phyloP scores from a whole-genome alignment of 2,329 filamentous ascomycete genomes.

The Fusarium musae region DNA sequence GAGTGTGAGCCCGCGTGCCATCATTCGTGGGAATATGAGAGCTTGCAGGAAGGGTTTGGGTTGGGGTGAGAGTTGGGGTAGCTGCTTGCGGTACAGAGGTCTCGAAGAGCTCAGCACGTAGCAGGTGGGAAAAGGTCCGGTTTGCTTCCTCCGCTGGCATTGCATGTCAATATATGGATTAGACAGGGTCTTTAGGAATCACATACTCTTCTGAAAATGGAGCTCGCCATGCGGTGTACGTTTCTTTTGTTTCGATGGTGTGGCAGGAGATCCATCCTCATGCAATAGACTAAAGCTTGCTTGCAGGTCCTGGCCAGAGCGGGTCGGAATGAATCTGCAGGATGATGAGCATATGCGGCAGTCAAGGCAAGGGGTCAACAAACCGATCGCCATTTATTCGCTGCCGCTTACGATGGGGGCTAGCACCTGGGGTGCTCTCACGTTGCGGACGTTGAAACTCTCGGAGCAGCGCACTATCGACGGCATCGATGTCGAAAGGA shows the following conservation, averaged over 20 bases:
- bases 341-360: slow-evolving; percentile 36
- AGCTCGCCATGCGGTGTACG: slow-evolving; percentile 89
- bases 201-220: slow-evolving; percentile 90
- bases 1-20: slow-evolving; percentile 81
- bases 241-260: slow-evolving; percentile 85
- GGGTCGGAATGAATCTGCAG: slow-evolving; percentile 90
- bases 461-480: slow-evolving; percentile 62
- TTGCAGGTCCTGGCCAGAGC: slow-evolving; percentile 91
- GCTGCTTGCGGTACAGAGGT: slow-evolving; percentile 85
- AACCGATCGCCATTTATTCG: slow-evolving; percentile 72
- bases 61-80: slow-evolving; percentile 70
- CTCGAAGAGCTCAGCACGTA: slow-evolving; percentile 94
- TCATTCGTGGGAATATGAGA: slow-evolving; percentile 68
- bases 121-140: slow-evolving; percentile 85
- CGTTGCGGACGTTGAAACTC: slow-evolving; percentile 63
- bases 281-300: slow-evolving; percentile 92
- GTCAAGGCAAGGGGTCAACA: slow-evolving; percentile 19
- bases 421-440: slow-evolving; percentile 64
- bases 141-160: slow-evolving; percentile 87
- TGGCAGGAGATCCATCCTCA: slow-evolving; percentile 92
- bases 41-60: slow-evolving; percentile 61
- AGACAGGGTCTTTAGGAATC: not conserved
- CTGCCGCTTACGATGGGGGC: slow-evolving; percentile 68
- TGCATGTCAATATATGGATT: slow-evolving; percentile 15
- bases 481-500: slow-evolving; percentile 60